Base-by-base conservation (phyloP, 83 land plant genomes). In the Thuja plicata region DNA sequence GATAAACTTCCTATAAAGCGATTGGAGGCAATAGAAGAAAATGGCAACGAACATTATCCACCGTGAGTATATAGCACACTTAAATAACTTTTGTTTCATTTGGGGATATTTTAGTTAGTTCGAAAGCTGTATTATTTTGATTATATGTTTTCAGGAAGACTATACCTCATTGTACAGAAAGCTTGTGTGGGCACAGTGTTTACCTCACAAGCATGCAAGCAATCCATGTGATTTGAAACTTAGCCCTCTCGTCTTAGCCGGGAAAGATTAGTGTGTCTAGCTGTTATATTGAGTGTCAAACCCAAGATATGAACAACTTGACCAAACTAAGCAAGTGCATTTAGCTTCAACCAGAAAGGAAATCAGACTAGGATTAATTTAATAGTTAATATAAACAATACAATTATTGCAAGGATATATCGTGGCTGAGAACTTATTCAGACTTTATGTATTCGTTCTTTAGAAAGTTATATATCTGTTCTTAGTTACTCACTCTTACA, bases 1-100 rank as follows among this genome's bases (percentile, higher is more conserved):
- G 96, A 95, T 90, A 93, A 91, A 90, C 96, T 95, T 73, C 96
- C 96, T 7, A 90, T 95, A 79, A 95, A 93, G 84, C 94, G 96
- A 73, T 80, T 95, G 54, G 93, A 95, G 32, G 89, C 91, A 90
- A 92, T 95, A 12, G 96, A 95, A 38, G 96, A 95, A 85, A 89
- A 87, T 73, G 96, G 96, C 78, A 50, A 74, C 87, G 96, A 95
- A 66, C 91, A 91, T 16, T 95, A 92, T 77, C 93, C 95, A 0
- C 66, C 90, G 95, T 94, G 88, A 34, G 89, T 5, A 32, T n/a
- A 32, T 17, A 54, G 19, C 37, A 5, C 16, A 21, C 40, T 84
- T 60, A 13, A 5, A 43, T 30, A 2, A 32, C 34, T 5, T 74
- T 30, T 32, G 8, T 74, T 74, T 34, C 35, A 54, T 34, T 12